Conservation (phyloP, 768 basidiomycete species). For the Kwoniella europaea region DNA sequence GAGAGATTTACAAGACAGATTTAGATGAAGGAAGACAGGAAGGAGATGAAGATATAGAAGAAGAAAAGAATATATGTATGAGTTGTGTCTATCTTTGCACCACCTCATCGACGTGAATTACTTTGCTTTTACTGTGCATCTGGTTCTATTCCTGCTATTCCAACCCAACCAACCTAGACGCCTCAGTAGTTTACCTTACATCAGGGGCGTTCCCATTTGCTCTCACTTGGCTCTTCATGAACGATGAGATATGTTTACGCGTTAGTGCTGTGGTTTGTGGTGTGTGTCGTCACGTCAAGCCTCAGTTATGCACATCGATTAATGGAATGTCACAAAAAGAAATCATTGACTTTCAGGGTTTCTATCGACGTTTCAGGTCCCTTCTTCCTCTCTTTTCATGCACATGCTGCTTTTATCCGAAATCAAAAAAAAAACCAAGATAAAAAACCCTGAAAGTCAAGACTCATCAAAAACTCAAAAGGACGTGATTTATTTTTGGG, state of each 20-base stretch:
- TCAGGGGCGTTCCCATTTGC: conserved; percentile 3
- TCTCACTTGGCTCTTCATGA: neutral
- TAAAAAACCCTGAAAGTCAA: neutral
- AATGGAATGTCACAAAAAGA: conserved; percentile 7
- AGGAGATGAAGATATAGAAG: neutral
- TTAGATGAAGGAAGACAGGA: neutral
- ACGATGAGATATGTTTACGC: conserved; percentile 9
- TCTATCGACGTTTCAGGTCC: neutral
- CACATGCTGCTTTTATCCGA: neutral
- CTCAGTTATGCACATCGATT: neutral
- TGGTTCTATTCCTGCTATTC: conserved; percentile 1
- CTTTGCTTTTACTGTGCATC: conserved; percentile 16
- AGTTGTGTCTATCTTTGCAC: neutral
- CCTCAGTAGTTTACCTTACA: neutral
- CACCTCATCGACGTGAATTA: conserved; percentile 6
- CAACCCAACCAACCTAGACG: neutral
- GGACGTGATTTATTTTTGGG: neutral
- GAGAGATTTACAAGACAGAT: neutral
- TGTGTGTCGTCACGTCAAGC: conserved; percentile 17
- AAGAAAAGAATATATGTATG: conserved; percentile 13
- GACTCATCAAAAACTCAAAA: neutral
- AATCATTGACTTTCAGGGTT: conserved; percentile 11
- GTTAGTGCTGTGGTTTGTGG: neutral
- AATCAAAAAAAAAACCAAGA: neutral
- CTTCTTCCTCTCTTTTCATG: neutral